Percentiles rank a stretch among this genome's conserved stretches.
Evolutionary conservation across 2,329 filamentous ascomycete species (phyloP).

Genomic region (Exophiala sp.): DNA sequence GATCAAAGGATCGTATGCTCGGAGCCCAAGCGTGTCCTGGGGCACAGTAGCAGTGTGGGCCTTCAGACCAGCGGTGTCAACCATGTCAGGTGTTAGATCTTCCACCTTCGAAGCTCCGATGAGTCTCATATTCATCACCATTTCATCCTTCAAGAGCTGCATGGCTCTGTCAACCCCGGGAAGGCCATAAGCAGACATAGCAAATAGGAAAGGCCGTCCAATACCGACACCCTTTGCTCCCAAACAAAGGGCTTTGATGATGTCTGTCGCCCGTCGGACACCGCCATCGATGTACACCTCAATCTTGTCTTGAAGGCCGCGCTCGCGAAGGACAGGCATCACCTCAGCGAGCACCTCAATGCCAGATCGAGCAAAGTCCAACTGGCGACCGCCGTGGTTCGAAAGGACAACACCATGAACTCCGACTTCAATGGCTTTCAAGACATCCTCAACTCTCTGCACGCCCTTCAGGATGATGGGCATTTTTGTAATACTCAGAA

Average conservation of each 20-base stretch:
- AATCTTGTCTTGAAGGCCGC: conserved; percentile 66
- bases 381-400: conserved; percentile 91
- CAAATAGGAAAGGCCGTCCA: conserved; percentile 88
- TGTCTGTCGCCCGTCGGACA: conserved; percentile 81
- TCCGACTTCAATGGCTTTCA: conserved; percentile 73
- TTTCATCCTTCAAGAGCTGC: conserved; percentile 87
- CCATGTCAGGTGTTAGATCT: conserved; percentile 70
- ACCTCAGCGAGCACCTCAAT: conserved; percentile 90
- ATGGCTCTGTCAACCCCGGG: conserved; percentile 86
- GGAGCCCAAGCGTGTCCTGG: conserved; percentile 53
- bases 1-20: conserved; percentile 52
- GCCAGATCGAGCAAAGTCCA: conserved; percentile 83
- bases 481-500: conserved; percentile 82
- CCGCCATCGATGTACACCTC: conserved; percentile 92
- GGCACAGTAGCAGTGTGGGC: conserved; percentile 56
- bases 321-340: conserved; percentile 73
- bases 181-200: conserved; percentile 87
- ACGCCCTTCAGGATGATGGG: conserved; percentile 96
- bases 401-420: conserved; percentile 87
- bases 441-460: conserved; percentile 89
- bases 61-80: conserved; percentile 69
- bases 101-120: conserved; percentile 71
- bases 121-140: conserved; percentile 98
- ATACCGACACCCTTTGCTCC: conserved; percentile 91
- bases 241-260: conserved; percentile 89